These are phyloP conservation scores for Straminergon stramineum DNA, from an alignment of 225 moss, liverwort and hornwort genomes.

Conservation along the genomic window DNA sequence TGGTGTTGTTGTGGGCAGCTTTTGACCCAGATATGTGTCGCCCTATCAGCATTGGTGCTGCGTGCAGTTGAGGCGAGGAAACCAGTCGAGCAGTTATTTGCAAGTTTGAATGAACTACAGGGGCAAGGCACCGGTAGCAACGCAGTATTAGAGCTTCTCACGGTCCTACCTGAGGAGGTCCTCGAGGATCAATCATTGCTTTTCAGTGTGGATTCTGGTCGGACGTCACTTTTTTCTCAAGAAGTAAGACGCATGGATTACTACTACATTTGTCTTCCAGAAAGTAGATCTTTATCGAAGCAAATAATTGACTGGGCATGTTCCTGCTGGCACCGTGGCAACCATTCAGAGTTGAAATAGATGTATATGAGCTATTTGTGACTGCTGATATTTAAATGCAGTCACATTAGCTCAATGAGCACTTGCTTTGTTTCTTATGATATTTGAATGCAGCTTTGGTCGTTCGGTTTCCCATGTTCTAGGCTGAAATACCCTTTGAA, in stretches of 20 bases:
- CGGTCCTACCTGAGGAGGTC: slow-evolving; percentile 92
- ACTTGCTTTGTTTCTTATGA: background rate
- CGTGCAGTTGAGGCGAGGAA: slow-evolving; percentile 80
- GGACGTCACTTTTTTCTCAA: slow-evolving; percentile 75
- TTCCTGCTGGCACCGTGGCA: background rate
- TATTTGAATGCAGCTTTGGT: background rate
- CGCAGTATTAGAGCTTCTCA: slow-evolving; percentile 83
- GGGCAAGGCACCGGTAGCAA: slow-evolving; percentile 90
- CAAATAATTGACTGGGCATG: background rate
- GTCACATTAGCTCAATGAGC: background rate
- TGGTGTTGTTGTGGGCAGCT: slow-evolving; percentile 51
- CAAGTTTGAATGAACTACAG: slow-evolving; percentile 80
- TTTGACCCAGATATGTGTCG: slow-evolving; percentile 94
- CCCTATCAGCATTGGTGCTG: slow-evolving; percentile 79
- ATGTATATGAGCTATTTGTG: background rate
- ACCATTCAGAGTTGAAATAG: background rate
- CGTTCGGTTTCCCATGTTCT: background rate
- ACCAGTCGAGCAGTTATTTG: slow-evolving; percentile 81
- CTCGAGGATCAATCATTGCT: slow-evolving; percentile 73
- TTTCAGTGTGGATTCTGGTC: slow-evolving; percentile 63
- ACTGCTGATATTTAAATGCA: background rate
- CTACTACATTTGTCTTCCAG: background rate
- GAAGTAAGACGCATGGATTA: slow-evolving; percentile 44
- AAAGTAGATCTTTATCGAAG: background rate
- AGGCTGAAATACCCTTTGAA: background rate